Evolutionary conservation across 805 yeast genomes (phyloP).

Genomic region (Zygosaccharomyces pseudorouxii): DNA sequence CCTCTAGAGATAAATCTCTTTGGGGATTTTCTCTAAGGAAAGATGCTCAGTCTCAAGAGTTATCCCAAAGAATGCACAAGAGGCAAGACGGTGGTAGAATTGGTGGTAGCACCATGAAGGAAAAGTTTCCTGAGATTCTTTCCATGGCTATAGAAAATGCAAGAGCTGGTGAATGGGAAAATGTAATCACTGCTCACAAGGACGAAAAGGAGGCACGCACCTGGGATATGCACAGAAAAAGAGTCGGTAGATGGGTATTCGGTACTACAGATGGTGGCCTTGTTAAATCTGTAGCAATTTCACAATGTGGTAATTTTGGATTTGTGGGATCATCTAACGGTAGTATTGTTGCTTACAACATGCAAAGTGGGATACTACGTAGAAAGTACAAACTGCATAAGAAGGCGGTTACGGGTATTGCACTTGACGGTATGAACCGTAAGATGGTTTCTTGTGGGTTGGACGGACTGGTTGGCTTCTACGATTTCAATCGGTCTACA

Average conservation of each 20-base stretch:
- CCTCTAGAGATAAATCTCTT: constrained; percentile 77
- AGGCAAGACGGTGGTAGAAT: constrained; percentile 44
- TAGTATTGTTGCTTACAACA: constrained; percentile 75
- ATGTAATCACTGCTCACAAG: constrained; percentile 81
- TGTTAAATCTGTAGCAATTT: constrained; percentile 70
- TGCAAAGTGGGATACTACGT: constrained; percentile 85
- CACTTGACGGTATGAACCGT: constrained; percentile 85
- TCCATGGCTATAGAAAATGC: constrained; percentile 67
- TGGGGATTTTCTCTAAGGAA: constrained; percentile 93
- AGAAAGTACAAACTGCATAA: constrained; percentile 66
- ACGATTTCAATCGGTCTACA: constrained; percentile 71
- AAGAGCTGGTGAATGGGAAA: constrained; percentile 90
- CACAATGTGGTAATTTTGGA: constrained; percentile 94
- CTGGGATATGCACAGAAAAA: constrained; percentile 77
- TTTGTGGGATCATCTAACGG: constrained; percentile 86
- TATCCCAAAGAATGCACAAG: constrained; percentile 68
- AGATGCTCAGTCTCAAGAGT: constrained; percentile 92
- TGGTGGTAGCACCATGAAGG: constrained; percentile 58
- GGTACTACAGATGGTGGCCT: constrained; percentile 72
- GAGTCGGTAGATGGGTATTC: constrained; percentile 71
- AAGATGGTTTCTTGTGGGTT: constrained; percentile 82
- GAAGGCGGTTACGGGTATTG: constrained; percentile 81
- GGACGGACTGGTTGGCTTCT: constrained; percentile 85
- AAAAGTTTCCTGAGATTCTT: constrained; percentile 72
- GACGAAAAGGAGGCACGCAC: constrained; percentile 81